These are phyloP conservation scores for Amauroascus niger DNA, from an alignment of 2,329 filamentous ascomycete genomes.

Conservation along the genomic window DNA sequence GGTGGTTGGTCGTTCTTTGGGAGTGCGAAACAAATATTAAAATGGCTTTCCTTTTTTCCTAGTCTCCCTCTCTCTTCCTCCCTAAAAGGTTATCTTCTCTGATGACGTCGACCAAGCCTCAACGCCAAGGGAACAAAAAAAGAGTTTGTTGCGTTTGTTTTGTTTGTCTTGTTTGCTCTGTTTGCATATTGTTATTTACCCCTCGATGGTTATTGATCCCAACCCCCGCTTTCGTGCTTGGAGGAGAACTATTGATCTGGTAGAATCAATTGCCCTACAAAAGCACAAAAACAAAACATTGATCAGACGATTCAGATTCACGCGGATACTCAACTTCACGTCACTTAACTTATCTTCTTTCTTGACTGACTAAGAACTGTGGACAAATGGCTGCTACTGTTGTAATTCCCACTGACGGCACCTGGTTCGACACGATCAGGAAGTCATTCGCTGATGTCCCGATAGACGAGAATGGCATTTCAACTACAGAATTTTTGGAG, in stretches of 20 bases:
- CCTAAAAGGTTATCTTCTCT: too few relatives aligned
- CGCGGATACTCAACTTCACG: not conserved
- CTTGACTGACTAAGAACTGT: not conserved
- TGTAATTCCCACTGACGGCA: conserved; percentile 54
- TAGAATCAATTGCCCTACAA: not conserved
- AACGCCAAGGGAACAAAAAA: too few relatives aligned
- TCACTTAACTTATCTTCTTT: not conserved
- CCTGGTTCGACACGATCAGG: conserved; percentile 78
- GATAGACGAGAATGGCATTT: conserved; percentile 66
- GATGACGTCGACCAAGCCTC: conserved; percentile 31
- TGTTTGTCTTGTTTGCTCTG: conserved; percentile 20
- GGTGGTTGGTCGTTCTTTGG: too few relatives aligned
- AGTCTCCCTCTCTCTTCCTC: not conserved
- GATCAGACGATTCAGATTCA: too few relatives aligned
- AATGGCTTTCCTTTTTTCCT: too few relatives aligned
- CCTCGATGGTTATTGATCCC: not conserved
- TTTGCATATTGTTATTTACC: conserved; percentile 19
- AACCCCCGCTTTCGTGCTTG: not conserved
- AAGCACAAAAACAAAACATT: too few relatives aligned
- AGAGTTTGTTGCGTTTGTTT: too few relatives aligned
- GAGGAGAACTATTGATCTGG: not conserved
- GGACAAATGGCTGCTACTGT: conserved; percentile 43
- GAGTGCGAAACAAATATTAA: not conserved
- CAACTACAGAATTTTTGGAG: conserved; percentile 80
- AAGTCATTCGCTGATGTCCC: conserved; percentile 76